Evolutionary conservation across 2,329 filamentous ascomycete genomes (phyloP), one percentile per base, ranked within the genome.

Genomic region (Diplodia corticola): DNA sequence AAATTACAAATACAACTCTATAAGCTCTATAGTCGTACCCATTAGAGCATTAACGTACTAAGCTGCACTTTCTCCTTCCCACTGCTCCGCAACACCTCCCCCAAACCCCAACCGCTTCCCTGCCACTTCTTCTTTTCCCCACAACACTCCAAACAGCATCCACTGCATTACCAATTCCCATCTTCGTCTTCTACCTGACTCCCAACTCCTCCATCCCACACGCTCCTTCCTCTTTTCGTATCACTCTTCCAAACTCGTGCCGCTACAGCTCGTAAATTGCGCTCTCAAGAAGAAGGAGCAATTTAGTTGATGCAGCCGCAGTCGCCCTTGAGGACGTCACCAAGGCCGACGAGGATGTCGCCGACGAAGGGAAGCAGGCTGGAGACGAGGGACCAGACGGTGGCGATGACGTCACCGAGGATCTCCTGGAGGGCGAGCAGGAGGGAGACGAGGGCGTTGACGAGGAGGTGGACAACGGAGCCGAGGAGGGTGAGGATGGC

Each of bases 291-390:
- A 5, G 33, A 24, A 40, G 51, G 33, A 37, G 28, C 26, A 22
- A 66, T 66, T 66, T 66, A 66, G 54, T 24, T n/a, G 20, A 60
- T 22, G 65, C 57, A 63, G 65, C n/a, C 17, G 57, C 65, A 63
- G 46, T 67, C 65, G 37, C 59, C 65, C 44, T 54, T 53, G 65
- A 68, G 63, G 67, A 68, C 35, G 20, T 66, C 63, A 28, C 67
- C 67, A 30, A 68, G 67, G 51, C 67, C 67, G 57, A 63, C 35
- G 37, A 68, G 67, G 63, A 68, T 22, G 51, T 63, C 57, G 28
- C 67, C 67, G 51, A 68, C 67, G 49, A 49, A 51, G 57, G 64
- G 55, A 26, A 68, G 49, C 40, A 68, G 35, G 57, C 35, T 35
- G 26, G 54, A 53, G 55, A 68, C 51, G 44, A 68, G 51, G 55